Evolutionary conservation across 2,329 filamentous ascomycete genomes (phyloP), one percentile per base, ranked within the genome.

Genomic region (Cordyceps tenuipes): DNA sequence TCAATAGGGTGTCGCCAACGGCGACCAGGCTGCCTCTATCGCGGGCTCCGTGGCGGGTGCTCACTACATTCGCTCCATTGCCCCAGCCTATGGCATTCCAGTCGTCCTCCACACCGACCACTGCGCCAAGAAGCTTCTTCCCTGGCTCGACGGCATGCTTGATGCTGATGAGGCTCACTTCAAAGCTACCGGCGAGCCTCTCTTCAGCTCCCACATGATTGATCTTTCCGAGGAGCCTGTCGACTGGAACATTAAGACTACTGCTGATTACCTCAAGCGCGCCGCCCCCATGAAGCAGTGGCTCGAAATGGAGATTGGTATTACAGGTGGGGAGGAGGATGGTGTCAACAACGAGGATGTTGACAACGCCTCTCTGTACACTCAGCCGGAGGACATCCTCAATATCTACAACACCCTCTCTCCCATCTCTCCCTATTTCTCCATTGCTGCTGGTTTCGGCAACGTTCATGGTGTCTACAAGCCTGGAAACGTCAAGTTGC

Each of bases 381-480:
- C 93, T 52, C 94, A 99, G 79, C 93, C 93, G 67, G 91, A 96
- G 81, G 93, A 97, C 71, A 95, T 97, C 76, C 88, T 90, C 78
- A 82, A 87, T 72, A 96, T 97, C 80, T 89, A 93, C 83, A 86
- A 92, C 77, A 85, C 89, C 61, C 86, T 99, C 67, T 82, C 84
- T 65, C 80, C 89, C 68, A 91, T 97, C 81, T 93, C 88, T 67
- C 89, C 90, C 67, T 96, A 96, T 85, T 99, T 97, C 85, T 95
- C 90, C 73, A 97, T 97, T 70, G 93, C 93, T 67, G 94, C 94
- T 71, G 94, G 91, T 68, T 99, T 99, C 81, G 94, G 94, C 68
- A 99, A 99, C 77, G 94, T 97, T 63, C 94, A 99, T 82, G 94
- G 94, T 77, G 93, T 99, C 70, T 97, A 97, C 87, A 95, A 96